Percentiles rank a stretch among this genome's conserved stretches.
Evolutionary conservation across 768 basidiomycete genomes (phyloP).

Genomic region (Boletus rubescentipes): DNA sequence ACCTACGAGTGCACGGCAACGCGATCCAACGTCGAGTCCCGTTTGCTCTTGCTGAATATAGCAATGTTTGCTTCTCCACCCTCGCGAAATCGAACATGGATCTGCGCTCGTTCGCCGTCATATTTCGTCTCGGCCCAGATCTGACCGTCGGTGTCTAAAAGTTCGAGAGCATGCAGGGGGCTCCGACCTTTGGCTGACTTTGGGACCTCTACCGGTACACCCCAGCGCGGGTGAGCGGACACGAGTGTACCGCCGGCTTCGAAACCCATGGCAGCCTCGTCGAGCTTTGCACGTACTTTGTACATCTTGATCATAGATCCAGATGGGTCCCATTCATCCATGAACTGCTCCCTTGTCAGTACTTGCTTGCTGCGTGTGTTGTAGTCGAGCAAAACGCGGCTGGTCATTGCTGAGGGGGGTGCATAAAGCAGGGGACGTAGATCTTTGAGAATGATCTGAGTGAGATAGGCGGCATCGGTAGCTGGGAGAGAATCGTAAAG

Average conservation of each 20-base stretch:
- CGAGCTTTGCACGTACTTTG: conserved; percentile 54
- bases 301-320: conserved; percentile 53
- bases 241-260: conserved; percentile 34
- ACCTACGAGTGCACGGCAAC: conserved; percentile 55
- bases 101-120: conserved; percentile 93
- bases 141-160: conserved; percentile 20
- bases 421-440: conserved; percentile 79
- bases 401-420: conserved; percentile 45
- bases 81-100: conserved; percentile 63
- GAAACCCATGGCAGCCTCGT: conserved; percentile 50
- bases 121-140: conserved; percentile 94
- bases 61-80: conserved; percentile 48
- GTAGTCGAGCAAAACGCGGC: conserved; percentile 50
- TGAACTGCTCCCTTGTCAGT: conserved; percentile 61
- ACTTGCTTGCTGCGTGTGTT: conserved; percentile 55
- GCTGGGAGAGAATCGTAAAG: conserved; percentile 65
- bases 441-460: conserved; percentile 89
- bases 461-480: conserved; percentile 63
- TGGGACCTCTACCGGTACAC: conserved; percentile 72
- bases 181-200: conserved; percentile 77
- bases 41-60: conserved; percentile 86
- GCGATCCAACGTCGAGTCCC: conserved; percentile 81
- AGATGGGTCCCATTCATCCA: conserved; percentile 70
- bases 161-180: conserved; percentile 53
- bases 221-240: conserved; percentile 44